Evolutionary conservation across 2,329 filamentous ascomycete genomes (phyloP).

Genomic region (Dactylonectria macrodidyma): DNA sequence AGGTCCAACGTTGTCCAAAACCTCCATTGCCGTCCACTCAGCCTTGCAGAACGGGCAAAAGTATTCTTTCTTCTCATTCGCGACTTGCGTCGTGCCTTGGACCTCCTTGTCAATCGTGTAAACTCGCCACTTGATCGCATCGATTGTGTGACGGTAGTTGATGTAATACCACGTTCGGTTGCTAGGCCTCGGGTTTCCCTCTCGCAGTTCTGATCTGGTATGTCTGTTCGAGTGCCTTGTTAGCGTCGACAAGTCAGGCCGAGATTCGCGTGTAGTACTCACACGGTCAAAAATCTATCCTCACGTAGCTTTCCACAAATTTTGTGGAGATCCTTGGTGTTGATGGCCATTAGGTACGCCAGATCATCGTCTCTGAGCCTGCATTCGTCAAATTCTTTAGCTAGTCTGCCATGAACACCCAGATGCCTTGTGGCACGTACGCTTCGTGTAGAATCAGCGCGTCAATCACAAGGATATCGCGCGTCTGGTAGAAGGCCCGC

Average conservation of each 20-base stretch:
- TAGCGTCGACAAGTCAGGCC: conserved; percentile 54
- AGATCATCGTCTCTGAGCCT: conserved; percentile 90
- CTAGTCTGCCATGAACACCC: conserved; percentile 53
- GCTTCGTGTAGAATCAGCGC: conserved; percentile 86
- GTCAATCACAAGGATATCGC: conserved; percentile 88
- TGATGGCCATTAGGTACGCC: conserved; percentile 88
- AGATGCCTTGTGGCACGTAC: conserved; percentile 64
- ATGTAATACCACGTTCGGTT: conserved; percentile 97
- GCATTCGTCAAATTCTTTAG: conserved; percentile 77
- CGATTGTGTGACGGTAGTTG: conserved; percentile 93
- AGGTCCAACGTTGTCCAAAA: conserved; percentile 81
- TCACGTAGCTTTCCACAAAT: conserved; percentile 88
- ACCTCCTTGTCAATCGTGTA: conserved; percentile 91
- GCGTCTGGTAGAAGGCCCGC: conserved; percentile 88
- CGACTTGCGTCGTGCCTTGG: conserved; percentile 85
- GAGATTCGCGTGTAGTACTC: conserved; percentile 54
- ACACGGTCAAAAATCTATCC: conserved; percentile 88
- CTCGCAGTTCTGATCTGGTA: conserved; percentile 78
- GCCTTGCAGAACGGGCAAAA: conserved; percentile 85
- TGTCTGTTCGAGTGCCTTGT: conserved; percentile 66
- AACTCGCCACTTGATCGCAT: conserved; percentile 95
- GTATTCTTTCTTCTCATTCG: conserved; percentile 92
- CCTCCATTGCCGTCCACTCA: conserved; percentile 92
- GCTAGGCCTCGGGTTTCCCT: conserved; percentile 85
- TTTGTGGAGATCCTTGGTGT: conserved; percentile 92